Evolutionary conservation across 495 filamentous ascomycete species (phyloP), one percentile per base, ranked within the genome.

Genomic region (Podospora anserina): DNA sequence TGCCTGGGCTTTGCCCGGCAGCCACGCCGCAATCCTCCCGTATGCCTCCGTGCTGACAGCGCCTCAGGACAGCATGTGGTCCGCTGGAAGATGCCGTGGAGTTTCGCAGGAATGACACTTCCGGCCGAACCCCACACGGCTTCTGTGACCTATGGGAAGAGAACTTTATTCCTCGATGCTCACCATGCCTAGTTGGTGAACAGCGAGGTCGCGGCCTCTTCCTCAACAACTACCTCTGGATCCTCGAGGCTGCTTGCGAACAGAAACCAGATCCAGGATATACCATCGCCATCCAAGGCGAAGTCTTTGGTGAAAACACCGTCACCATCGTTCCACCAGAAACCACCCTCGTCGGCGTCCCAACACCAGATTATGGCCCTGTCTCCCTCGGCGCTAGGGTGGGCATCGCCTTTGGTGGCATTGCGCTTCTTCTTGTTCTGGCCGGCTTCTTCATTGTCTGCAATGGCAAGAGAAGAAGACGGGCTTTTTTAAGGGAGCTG

Each of bases 321-420:
- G 75, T 85, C 32, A 80, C 81, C 28, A 78, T 79, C 58, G 82
- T 79, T 19, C 76, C 71, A 7, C 82, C 84, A 3, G 69, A 75
- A 7, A 74, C 74, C 4, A 79, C 73, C 13, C 73, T 70, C 23
- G 68, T 70, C 4, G 69, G 67, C 20, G 32, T 76, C 18, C 73
- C 72, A 0, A 55, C 67, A 6, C 53, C 76, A 0, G 74, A 77
- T 64, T 75, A 77, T 18, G 79, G 81, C 13, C 79, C 83, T 0
- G 69, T 87, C 16, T 78, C 76, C 5, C 76, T 83, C 23, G 84
- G 83, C 15, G 82, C 82, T 1, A 82, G 84, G 55, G 81, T 85
- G 9, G 85, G 85, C 68, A 82, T 87, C 54, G 83, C 80, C 44
- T 77, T 83, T 63, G 84, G 78, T n/a, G 81, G 74, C 1, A 66